Evolutionary conservation across 495 filamentous ascomycete species (phyloP), one percentile per base, ranked within the genome.

Genomic region (Daldinia decipiens): DNA sequence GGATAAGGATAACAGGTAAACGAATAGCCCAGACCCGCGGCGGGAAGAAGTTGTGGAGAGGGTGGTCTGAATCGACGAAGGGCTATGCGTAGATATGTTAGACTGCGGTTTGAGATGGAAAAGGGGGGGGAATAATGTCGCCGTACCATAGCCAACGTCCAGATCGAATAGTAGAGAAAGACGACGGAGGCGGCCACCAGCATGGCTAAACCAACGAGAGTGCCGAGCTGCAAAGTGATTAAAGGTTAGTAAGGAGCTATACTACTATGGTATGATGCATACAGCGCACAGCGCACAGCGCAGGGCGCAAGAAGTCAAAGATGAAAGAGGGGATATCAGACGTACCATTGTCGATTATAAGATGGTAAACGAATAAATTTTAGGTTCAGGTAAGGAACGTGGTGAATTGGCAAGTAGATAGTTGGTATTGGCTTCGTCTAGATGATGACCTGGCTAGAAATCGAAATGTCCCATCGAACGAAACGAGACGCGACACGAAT

Each of bases 1-100:
- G 89, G 58, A 97, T 90, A 56, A 98, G 89, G 78, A 98, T 97
- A 72, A 99, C 94, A 63, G 95, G 95, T 76, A 99, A 94, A 77
- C 96, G 94, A 77, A 99, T 97, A 57, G 95, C 95, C 95, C 95
- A 99, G 70, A 97, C 95, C 75, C 96, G 93, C 4, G 96, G 94
- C 39, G 93, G 96, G 84, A 99, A 99, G 82, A 98, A 85, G 77
- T 90, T 90, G 78, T 99, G 95, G 59, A 98, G 90, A 57, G 93
- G 92, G 78, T 98, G 95, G 76, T 92, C 93, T 13, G 89, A 85
- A 82, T 98, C 95, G 76, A 99, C 96, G 81, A 98, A 99, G 75
- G 95, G 95, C 95, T 99, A 70, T 56, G 17, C 9, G 62, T 38
- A 17, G 24, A n/a, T 59, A n/a, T 32, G 61, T 69, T 50, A 57